Evolutionary conservation across 2,329 filamentous ascomycete genomes (phyloP), one percentile per base, ranked within the genome.

Genomic region (Teratosphaeriaceae sp.): DNA sequence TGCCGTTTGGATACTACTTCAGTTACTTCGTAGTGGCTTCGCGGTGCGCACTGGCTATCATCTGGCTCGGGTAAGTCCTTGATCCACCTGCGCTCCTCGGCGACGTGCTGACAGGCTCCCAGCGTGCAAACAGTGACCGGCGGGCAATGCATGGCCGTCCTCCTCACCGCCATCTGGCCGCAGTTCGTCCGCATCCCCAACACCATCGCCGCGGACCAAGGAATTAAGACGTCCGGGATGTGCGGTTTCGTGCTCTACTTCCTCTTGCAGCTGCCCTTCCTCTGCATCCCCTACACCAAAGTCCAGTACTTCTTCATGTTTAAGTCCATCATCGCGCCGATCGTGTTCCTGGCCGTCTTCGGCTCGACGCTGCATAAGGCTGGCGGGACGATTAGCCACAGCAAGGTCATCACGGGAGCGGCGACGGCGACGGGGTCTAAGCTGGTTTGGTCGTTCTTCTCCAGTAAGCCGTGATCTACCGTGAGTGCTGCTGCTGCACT

Each of bases 1-100:
- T 73, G 9, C 70, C 68, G 27, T 78, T 73, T 66, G 75, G 75
- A 0, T 78, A 76, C 60, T 78, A 72, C 68, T 73, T 73, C 50
- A 54, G 53, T 38, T 59, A 59, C 43, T 60, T 61, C 38, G 49
- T 52, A 37, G 51, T 61, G 21, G 42, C 58, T 15, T 58, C 56
- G 16, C 54, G 58, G 27, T 55, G 49, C 23, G 53, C 58, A 16
- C 50, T 59, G 1, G 58, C 58, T 20, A 57, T 58, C 23, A 52
- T 61, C 23, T 61, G 58, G 58, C 55, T 59, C 13, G 57, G 49
- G 42, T 46, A 27, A 40, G 48, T 20, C 24, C n/a, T n/a, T 23
- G 13, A 35, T 26, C 37, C 6, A 21, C n/a, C n/a, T n/a, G n/a
- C n/a, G n/a, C n/a, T 33, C 12, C 5, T 12, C 1, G 3, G 13